Evolutionary conservation across 2,329 filamentous ascomycete genomes (phyloP).

Genomic region (Aspergillus nomiae): DNA sequence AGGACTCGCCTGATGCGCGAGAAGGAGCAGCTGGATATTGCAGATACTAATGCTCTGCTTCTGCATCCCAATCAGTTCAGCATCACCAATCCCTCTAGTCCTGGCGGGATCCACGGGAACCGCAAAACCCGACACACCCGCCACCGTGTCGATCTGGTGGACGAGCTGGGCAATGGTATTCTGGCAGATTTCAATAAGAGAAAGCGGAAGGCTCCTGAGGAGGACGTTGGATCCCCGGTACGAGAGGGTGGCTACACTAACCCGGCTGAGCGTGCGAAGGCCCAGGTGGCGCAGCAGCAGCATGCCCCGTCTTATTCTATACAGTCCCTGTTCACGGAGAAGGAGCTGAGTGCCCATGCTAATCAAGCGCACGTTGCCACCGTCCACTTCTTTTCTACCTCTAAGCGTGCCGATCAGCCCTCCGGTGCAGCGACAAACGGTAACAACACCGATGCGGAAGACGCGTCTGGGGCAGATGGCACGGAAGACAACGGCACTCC

Average conservation of each 20-base stretch:
- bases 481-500: conserved; percentile 45
- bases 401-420: conserved; percentile 47
- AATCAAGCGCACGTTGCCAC: conserved; percentile 63
- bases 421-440: conserved; percentile 41
- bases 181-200: conserved; percentile 54
- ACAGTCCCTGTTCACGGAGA: conserved; percentile 67
- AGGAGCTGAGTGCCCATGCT: conserved; percentile 64
- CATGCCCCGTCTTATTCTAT: conserved; percentile 62
- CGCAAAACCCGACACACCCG: conserved; percentile 65
- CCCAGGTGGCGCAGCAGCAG: conserved; percentile 57
- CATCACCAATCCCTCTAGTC: conserved; percentile 65
- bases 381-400: conserved; percentile 60
- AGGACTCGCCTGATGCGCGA: conserved; percentile 61
- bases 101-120: conserved; percentile 61
- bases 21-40: conserved; percentile 68
- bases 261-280: conserved; percentile 56
- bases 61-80: conserved; percentile 68
- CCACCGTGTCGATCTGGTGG: conserved; percentile 57
- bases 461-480: conserved; percentile 36
- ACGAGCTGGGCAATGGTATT: conserved; percentile 53
- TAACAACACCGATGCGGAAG: conserved; percentile 45
- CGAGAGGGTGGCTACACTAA: conserved; percentile 50
- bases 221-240: conserved; percentile 61
- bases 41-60: conserved; percentile 66
- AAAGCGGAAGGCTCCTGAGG: conserved; percentile 62